Conservation (phyloP, 345 rosid genomes). For the Brassica rapa region DNA sequence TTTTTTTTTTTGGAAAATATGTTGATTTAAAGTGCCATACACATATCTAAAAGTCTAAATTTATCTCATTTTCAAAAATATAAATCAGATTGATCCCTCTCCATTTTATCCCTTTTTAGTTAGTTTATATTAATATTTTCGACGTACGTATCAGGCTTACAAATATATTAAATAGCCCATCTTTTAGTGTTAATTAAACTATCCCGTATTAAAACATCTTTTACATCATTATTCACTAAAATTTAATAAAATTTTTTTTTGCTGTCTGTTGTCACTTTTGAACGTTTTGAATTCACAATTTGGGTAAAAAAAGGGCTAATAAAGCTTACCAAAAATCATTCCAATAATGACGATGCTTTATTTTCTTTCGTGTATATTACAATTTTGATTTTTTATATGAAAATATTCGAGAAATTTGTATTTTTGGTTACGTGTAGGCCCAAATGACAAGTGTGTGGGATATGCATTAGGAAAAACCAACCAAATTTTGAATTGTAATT, state of each 20-base stretch:
- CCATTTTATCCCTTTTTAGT: conserved; percentile 20
- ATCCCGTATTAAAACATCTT: neutral
- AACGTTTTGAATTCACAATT: neutral
- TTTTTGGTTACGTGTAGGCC: conserved; percentile 3
- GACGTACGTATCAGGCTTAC: neutral
- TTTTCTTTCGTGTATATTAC: neutral
- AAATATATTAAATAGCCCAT: neutral
- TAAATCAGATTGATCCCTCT: conserved; percentile 1
- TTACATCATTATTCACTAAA: neutral
- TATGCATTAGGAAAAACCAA: conserved; percentile 10
- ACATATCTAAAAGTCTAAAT: conserved; percentile 12
- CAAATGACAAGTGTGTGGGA: conserved; percentile 17
- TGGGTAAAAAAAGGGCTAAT: neutral
- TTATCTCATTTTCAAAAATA: conserved; percentile 18
- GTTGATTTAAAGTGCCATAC: conserved; percentile 15
- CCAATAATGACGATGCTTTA: conserved; percentile 9
- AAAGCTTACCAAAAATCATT: neutral
- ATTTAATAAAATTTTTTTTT: neutral
- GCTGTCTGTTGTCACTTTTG: neutral
- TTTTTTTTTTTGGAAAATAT: neutral
- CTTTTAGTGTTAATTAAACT: neutral
- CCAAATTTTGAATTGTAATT: conserved; percentile 10
- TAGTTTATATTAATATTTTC: neutral
- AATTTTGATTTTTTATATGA: neutral
- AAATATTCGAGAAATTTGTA: neutral